These are phyloP conservation scores for Helotiales sp. DNA, from an alignment of 2,329 filamentous ascomycete genomes.

Conservation along the genomic window DNA sequence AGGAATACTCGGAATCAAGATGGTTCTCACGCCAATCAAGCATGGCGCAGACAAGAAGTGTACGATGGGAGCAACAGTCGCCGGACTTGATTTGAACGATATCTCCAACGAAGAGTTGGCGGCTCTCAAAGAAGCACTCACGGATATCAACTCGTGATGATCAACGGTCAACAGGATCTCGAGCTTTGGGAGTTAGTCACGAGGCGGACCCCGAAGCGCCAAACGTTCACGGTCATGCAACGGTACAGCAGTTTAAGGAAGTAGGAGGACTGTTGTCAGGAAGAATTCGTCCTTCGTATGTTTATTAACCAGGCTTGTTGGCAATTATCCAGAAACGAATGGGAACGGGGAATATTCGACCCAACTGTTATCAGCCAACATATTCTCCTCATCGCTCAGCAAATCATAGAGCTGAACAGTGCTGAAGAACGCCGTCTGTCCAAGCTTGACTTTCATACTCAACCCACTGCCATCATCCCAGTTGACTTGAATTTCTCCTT, in stretches of 20 bases:
- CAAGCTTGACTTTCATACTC: slow-evolving; percentile 50
- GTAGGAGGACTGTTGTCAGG: slow-evolving; percentile 48
- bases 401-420: slow-evolving; percentile 49
- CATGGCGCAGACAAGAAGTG: slow-evolving; percentile 35
- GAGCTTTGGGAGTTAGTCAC: slow-evolving; percentile 53
- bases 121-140: slow-evolving; percentile 47
- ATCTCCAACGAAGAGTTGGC: slow-evolving; percentile 47
- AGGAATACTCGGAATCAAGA: slow-evolving; percentile 19
- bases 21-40: slow-evolving; percentile 29
- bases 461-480: slow-evolving; percentile 51
- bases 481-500: slow-evolving; percentile 45
- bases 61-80: slow-evolving; percentile 46
- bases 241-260: slow-evolving; percentile 48
- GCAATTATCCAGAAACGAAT: too few relatives aligned
- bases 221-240: slow-evolving; percentile 50
- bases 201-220: slow-evolving; percentile 48
- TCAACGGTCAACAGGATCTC: slow-evolving; percentile 50
- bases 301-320: too few relatives aligned
- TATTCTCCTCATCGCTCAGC: slow-evolving; percentile 49
- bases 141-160: slow-evolving; percentile 50
- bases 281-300: too few relatives aligned
- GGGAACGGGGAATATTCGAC: slow-evolving; percentile 53
- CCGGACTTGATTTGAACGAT: slow-evolving; percentile 46
- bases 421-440: slow-evolving; percentile 51
- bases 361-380: slow-evolving; percentile 50